Evolutionary conservation across 495 filamentous ascomycete species (phyloP), one percentile per base, ranked within the genome.

Genomic region (Niebla homalea): DNA sequence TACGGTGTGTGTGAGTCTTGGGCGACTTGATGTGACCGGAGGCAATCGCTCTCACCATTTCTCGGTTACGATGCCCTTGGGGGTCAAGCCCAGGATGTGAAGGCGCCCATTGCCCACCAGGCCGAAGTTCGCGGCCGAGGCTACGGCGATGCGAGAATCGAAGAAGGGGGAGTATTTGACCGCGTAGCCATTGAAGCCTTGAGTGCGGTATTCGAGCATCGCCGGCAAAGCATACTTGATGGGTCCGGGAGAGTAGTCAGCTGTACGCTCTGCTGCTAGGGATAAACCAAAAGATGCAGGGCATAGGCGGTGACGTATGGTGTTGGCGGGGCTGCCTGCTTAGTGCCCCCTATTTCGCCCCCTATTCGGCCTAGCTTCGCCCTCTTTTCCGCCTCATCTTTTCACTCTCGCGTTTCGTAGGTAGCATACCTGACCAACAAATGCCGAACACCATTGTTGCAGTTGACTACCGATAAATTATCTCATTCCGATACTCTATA

Each of bases 101-200:
- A 97, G 62, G 22, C 89, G 76, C 23, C 92, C 92, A 72, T 98
- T 98, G 49, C 92, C 92, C 5, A 97, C 93, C 20, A 98, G 85
- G 19, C 93, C 92, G 63, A 89, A 98, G 70, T 98, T 95, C 39
- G 89, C 79, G 7, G 87, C 79, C 5, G 85, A 77, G 22, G 85
- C 82, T 53, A 93, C 85, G 43, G 92, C 93, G 21, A 98, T 75
- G 32, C 89, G 83, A 45, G 84, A 89, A 69, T 96, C 90, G 72
- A 90, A 92, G 74, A 95, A 98, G 35, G 92, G 89, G 19, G 90
- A 96, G 74, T 95, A 98, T 67, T 95, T 94, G 59, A 94, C 86
- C 56, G 84, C 82, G 66, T 89, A 93, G 56, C 89, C 90, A 65
- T 95, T 92, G 77, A 79, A 95, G 65, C 89, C 90, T 56, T 85